These are phyloP conservation scores for Pulveroboletus sp. DNA, from an alignment of 768 basidiomycete species.

Conservation along the genomic window DNA sequence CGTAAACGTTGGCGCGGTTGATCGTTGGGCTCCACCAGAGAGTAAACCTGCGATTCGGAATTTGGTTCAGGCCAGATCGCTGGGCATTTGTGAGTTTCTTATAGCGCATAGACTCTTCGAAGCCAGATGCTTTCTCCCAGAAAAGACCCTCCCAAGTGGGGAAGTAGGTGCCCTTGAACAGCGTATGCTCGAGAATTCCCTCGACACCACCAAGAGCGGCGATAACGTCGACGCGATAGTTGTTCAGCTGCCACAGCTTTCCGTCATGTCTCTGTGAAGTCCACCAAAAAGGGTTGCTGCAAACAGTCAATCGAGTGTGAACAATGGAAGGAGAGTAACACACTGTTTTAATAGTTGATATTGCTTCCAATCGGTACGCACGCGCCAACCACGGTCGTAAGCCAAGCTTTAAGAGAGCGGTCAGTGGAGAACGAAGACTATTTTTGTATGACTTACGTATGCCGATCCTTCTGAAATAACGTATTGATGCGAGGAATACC, in stretches of 20 bases:
- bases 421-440: not conserved
- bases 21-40: conserved; percentile 99
- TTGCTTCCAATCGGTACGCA: conserved; percentile 96
- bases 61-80: conserved; percentile 95
- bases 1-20: conserved; percentile 98
- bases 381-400: conserved; percentile 99
- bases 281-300: conserved; percentile 98
- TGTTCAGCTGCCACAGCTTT: conserved; percentile 95
- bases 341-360: conserved; percentile 91
- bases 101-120: conserved; percentile 94
- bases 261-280: conserved; percentile 95
- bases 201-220: conserved; percentile 97
- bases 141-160: conserved; percentile 98
- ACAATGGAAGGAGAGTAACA: conserved; percentile 23
- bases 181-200: conserved; percentile 91
- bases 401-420: conserved; percentile 53
- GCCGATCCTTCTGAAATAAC: conserved; percentile 96
- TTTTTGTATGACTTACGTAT: conserved; percentile 53
- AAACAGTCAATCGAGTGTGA: conserved; percentile 10
- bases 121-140: conserved; percentile 98
- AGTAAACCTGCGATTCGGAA: conserved; percentile 98
- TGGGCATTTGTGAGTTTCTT: conserved; percentile 98
- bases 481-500: conserved; percentile 99
- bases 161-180: conserved; percentile 98
- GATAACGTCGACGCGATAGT: conserved; percentile 98